A percentile compares a stretch with the other conserved stretches of the same genome.
Conservation (phyloP, 1,139 yeast genomes). For the Diutina scorzettiae region DNA sequence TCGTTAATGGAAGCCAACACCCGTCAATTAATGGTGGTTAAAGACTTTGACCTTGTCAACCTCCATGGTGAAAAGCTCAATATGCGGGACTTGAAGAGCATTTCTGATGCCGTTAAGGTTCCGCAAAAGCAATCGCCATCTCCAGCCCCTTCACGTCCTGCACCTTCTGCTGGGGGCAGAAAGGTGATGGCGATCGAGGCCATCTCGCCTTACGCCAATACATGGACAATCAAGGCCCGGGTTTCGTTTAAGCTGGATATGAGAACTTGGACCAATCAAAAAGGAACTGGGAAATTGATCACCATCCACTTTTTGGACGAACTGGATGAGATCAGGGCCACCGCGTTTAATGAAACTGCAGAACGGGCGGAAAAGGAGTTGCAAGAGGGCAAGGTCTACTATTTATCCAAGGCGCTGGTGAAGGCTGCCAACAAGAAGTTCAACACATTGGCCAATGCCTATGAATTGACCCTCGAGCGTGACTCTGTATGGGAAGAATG, state of each 20-base stretch:
- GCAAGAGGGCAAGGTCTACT: constrained; percentile 85
- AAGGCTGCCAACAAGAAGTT: constrained; percentile 80
- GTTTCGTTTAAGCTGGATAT: constrained; percentile 81
- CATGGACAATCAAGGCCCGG: constrained; percentile 89
- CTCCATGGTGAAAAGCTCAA: neutral
- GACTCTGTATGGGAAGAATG: constrained; percentile 70
- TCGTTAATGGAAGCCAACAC: neutral
- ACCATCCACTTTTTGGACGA: constrained; percentile 84
- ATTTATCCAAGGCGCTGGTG: constrained; percentile 70
- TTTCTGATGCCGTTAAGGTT: neutral
- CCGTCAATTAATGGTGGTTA: neutral
- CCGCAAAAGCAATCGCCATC: too few relatives aligned
- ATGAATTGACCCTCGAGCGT: constrained; percentile 73
- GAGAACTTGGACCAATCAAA: constrained; percentile 75
- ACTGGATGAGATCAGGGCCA: constrained; percentile 92
- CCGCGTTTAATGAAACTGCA: constrained; percentile 85
- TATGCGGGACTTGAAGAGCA: neutral
- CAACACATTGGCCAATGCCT: constrained; percentile 75
- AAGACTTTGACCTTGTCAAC: neutral
- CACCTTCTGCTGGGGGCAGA: neutral
- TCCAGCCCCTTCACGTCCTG: neutral
- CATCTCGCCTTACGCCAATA: constrained; percentile 80
- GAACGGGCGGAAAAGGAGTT: constrained; percentile 63
- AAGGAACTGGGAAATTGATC: constrained; percentile 86
- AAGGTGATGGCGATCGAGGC: constrained; percentile 65